phyloP scores from a whole-genome alignment of 2,329 filamentous ascomycete genomes.

The Cladosporium sp. region DNA sequence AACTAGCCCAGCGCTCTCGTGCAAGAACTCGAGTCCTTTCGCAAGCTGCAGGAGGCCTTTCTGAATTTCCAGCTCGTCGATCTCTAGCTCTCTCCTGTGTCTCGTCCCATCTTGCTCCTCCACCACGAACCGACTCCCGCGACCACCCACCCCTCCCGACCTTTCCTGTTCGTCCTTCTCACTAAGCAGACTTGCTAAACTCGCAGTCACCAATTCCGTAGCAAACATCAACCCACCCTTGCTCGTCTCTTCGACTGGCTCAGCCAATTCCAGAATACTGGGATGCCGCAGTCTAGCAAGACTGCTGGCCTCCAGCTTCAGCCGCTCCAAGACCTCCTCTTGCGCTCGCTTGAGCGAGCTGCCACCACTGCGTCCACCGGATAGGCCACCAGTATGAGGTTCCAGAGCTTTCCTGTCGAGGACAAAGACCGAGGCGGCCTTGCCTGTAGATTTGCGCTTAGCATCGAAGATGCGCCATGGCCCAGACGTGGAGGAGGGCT shows the following conservation, averaged over 20 bases:
- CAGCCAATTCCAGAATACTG: conserved; percentile 84
- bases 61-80: conserved; percentile 96
- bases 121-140: conserved; percentile 73
- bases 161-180: conserved; percentile 88
- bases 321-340: conserved; percentile 83
- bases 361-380: conserved; percentile 58
- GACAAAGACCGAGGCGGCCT: conserved; percentile 84
- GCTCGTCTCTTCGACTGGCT: conserved; percentile 91
- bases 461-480: conserved; percentile 98
- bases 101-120: conserved; percentile 72
- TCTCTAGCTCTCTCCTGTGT: conserved; percentile 73
- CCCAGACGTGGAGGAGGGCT: conserved; percentile 73
- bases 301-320: conserved; percentile 88
- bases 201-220: conserved; percentile 85
- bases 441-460: conserved; percentile 92
- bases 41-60: conserved; percentile 90
- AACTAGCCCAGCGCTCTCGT: conserved; percentile 89
- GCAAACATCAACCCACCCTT: conserved; percentile 92
- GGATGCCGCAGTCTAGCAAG: conserved; percentile 86
- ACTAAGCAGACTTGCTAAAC: conserved; percentile 72
- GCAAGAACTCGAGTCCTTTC: conserved; percentile 90
- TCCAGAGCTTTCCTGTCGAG: conserved; percentile 89
- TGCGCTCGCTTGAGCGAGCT: conserved; percentile 72
- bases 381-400: conserved; percentile 41
- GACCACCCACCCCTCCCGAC: conserved; percentile 57